These are phyloP conservation scores for Lachancea quebecensis DNA, from an alignment of 805 yeast genomes.

Conservation along the genomic window DNA sequence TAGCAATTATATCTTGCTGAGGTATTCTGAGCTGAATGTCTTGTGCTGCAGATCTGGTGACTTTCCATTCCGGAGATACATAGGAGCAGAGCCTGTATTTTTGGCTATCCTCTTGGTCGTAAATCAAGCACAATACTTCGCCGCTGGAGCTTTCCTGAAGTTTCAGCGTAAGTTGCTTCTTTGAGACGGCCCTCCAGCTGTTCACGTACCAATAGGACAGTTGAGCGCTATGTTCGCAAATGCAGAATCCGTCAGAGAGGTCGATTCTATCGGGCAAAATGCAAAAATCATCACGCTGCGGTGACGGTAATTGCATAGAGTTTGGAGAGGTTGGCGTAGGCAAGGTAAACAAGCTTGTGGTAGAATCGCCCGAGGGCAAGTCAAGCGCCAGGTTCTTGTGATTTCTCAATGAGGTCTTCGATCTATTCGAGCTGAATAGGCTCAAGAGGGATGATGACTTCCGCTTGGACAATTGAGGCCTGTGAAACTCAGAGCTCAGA, in stretches of 20 bases:
- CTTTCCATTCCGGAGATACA: constrained; percentile 19
- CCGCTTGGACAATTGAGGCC: constrained; percentile 9
- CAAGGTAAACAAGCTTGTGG: not conserved
- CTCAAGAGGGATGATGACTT: constrained; percentile 26
- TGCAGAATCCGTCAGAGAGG: constrained; percentile 1
- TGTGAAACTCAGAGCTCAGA: constrained; percentile 7
- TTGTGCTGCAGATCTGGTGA: constrained; percentile 25
- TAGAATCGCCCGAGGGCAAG: constrained; percentile 4
- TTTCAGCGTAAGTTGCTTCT: constrained; percentile 2
- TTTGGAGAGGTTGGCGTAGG: constrained; percentile 5
- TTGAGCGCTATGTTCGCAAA: constrained; percentile 16
- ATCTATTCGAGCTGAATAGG: constrained; percentile 17
- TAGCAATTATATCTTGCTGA: constrained; percentile 6
- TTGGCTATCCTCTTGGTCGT: constrained; percentile 5
- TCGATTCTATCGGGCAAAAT: constrained; percentile 12
- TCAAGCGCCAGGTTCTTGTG: constrained; percentile 14
- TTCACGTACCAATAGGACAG: constrained; percentile 22
- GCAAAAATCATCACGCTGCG: constrained; percentile 2
- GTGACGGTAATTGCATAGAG: not conserved
- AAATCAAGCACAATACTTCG: constrained; percentile 10
- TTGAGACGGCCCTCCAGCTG: constrained; percentile 19
- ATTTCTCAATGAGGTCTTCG: constrained; percentile 7
- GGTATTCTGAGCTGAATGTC: constrained; percentile 27
- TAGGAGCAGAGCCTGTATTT: constrained; percentile 14
- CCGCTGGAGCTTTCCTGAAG: constrained; percentile 4